Base-by-base conservation (phyloP, 225 moss, liverwort and hornwort species). In the Bryum argenteum region DNA sequence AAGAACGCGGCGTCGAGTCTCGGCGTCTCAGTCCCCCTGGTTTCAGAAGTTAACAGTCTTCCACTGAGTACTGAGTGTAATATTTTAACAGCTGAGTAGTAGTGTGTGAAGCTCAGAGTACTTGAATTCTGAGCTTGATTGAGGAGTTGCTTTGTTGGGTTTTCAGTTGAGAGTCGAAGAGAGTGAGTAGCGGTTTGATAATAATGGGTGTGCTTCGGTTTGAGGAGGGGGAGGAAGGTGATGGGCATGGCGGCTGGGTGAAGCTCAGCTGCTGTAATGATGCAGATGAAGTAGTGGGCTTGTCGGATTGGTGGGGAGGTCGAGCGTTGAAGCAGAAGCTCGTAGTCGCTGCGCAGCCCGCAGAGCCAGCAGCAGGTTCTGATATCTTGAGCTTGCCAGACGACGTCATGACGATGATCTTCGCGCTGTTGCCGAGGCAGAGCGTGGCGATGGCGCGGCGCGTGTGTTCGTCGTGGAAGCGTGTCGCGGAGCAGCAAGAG, bases 391-490 rank as follows among this genome's bases (percentile, higher is more conserved):
- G 73, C 76, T 71, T 87, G 77, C 81, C 87, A 9, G 83, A 84
- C 75, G 87, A 87, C 42, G 71, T 87, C 43, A 67, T 76, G 81
- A 76, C 63, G 42, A 59, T 79, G 39, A 79, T 87, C 12, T 74
- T 87, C 16, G 76, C 81, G 23, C 83, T 66, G 50, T 21, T 87
- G 56, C 84, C 83, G 4, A 73, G 87, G 17, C 67, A 65, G 52
- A 79, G 78, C 67, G 74, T 87, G 71, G 76, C 79, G 19, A 61
- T 51, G 55, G 54, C 79, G 54, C 81, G 84, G 3, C 53, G 56
- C 24, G 87, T 81, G 50, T 87, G 83, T 47, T 73, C 87, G 2
- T 79, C 84, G 9, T 87, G 84, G 87, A 87, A 79, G 71, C 84
- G 81, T 0, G 65, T 84, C n/a, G 78, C 76, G 2, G 81, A 87